phyloP scores from a whole-genome alignment of 176 grass and related monocot genomes.

The Rhynchospora pubera region DNA sequence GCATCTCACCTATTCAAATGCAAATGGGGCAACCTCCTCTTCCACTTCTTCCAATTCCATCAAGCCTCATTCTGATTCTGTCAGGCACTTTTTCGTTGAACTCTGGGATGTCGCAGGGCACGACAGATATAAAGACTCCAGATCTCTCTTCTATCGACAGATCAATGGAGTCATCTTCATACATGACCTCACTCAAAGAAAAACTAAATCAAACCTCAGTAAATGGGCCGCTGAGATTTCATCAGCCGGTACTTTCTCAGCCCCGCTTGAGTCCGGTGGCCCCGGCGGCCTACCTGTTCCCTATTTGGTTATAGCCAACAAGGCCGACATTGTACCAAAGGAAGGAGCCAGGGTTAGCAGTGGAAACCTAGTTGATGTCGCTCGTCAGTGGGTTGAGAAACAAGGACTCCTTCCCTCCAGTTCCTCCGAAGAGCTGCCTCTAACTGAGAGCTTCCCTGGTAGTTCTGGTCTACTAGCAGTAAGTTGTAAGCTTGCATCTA shows the following conservation, averaged over 20 bases:
- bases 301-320: conserved; percentile 90
- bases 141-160: conserved; percentile 83
- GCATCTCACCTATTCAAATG: conserved; percentile 77
- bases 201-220: conserved; percentile 76
- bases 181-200: conserved; percentile 83
- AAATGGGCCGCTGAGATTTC: conserved; percentile 87
- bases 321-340: conserved; percentile 56
- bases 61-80: conserved; percentile 55
- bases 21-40: conserved; percentile 61
- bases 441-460: conserved; percentile 76
- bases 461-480: conserved; percentile 64
- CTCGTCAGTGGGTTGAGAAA: conserved; percentile 90
- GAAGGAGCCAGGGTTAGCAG: conserved; percentile 59
- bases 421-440: conserved; percentile 64
- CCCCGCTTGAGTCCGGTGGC: conserved; percentile 74
- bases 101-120: conserved; percentile 95
- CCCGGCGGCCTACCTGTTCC: conserved; percentile 94
- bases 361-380: conserved; percentile 78
- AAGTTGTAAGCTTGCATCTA: conserved; percentile 31
- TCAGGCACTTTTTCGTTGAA: conserved; percentile 90
- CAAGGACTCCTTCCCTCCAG: conserved; percentile 61
- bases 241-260: conserved; percentile 70
- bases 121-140: conserved; percentile 77
- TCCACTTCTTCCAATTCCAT: conserved; percentile 70
- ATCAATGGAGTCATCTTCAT: conserved; percentile 97